Conservation (phyloP, 2,329 filamentous ascomycete genomes). For the Monosporascus sp. region DNA sequence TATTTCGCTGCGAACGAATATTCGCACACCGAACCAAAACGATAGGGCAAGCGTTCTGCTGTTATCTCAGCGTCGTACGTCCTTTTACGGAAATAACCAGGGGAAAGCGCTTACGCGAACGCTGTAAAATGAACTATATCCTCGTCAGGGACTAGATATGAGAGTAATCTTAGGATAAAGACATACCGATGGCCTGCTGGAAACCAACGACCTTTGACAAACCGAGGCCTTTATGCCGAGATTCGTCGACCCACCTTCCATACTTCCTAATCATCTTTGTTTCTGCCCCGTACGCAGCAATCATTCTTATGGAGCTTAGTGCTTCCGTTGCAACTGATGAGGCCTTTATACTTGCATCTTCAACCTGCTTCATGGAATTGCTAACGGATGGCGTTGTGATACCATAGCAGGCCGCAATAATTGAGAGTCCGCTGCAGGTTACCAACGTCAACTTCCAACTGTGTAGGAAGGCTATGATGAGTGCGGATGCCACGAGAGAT, state of each 20-base stretch:
- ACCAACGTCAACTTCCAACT: constrained; percentile 57
- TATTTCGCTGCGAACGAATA: constrained; percentile 24
- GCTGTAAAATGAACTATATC: constrained; percentile 25
- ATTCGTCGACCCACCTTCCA: constrained; percentile 47
- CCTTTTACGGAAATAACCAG: neutral
- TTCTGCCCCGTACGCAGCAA: constrained; percentile 58
- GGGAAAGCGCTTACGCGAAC: constrained; percentile 16
- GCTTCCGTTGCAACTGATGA: constrained; percentile 57
- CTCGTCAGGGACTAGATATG: constrained; percentile 8
- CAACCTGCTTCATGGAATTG: constrained; percentile 43
- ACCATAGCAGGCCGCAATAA: constrained; percentile 47
- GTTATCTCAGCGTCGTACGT: constrained; percentile 4
- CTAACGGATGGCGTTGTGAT: constrained; percentile 50
- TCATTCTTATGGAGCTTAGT: constrained; percentile 54
- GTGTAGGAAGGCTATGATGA: constrained; percentile 51
- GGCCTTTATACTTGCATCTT: constrained; percentile 52
- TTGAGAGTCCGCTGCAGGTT: constrained; percentile 51
- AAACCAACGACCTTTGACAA: constrained; percentile 22
- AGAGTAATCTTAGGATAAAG: neutral
- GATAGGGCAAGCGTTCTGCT: constrained; percentile 25
- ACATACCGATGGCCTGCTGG: constrained; percentile 24
- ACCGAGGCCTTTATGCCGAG: constrained; percentile 29
- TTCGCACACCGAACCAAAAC: constrained; percentile 26
- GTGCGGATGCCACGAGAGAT: constrained; percentile 45
- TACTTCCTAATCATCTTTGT: constrained; percentile 48